Conservation (phyloP, 768 basidiomycete species). For the Russula lepida region DNA sequence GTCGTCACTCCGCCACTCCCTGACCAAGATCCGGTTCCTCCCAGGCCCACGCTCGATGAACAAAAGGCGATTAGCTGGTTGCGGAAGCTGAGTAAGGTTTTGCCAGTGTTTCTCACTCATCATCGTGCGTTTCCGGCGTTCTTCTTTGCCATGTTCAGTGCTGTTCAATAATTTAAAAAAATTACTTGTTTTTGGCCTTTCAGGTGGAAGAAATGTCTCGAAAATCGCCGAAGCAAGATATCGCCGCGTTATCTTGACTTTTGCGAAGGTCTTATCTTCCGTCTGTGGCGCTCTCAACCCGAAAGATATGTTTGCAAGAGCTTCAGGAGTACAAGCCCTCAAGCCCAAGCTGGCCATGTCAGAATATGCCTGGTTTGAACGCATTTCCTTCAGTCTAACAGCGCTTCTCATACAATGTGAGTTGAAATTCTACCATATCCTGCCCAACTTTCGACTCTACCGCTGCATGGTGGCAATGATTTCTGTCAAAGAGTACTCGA, state of each 20-base stretch:
- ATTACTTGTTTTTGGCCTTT: not conserved
- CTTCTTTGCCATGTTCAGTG: not conserved
- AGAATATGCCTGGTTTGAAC: not conserved
- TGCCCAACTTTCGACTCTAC: not conserved
- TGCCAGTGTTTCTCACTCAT: slow-evolving; percentile 2
- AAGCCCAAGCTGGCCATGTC: not conserved
- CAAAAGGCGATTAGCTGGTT: not conserved
- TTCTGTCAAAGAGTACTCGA: not conserved
- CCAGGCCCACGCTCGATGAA: not conserved
- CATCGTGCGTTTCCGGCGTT: not conserved
- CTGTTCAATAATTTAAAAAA: too few relatives aligned
- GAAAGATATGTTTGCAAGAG: too few relatives aligned
- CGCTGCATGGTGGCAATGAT: not conserved
- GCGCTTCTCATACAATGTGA: slow-evolving; percentile 10
- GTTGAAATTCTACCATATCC: not conserved
- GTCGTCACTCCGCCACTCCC: not conserved
- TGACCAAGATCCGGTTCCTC: not conserved
- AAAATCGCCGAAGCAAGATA: not conserved
- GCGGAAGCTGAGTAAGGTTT: not conserved
- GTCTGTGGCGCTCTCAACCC: not conserved
- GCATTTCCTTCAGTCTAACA: not conserved
- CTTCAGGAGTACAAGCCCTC: not conserved
- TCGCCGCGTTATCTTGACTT: not conserved
- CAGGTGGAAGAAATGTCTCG: not conserved
- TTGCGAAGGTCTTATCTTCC: not conserved